These are phyloP conservation scores for Saccharomycopsis olivae DNA, from an alignment of 805 yeast species.

Conservation along the genomic window DNA sequence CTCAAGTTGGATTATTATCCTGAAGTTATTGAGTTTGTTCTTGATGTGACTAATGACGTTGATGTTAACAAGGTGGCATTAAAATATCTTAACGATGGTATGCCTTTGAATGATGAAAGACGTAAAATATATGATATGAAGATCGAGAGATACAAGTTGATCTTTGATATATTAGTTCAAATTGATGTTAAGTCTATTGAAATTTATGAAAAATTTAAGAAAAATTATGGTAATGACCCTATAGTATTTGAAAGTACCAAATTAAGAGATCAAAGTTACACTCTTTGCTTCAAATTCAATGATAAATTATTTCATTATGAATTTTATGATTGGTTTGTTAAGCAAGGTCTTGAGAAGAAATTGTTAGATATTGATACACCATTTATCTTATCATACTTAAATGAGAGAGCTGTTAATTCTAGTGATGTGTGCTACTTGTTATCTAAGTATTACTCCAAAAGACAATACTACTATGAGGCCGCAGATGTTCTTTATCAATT, in stretches of 20 bases:
- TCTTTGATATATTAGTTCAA: slow-evolving; percentile 65
- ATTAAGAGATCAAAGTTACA: slow-evolving; percentile 63
- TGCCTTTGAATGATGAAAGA: slow-evolving; percentile 39
- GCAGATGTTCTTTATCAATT: slow-evolving; percentile 68
- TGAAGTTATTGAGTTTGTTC: slow-evolving; percentile 75
- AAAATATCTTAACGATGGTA: slow-evolving; percentile 45
- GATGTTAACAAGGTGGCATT: slow-evolving; percentile 52
- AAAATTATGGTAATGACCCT: slow-evolving; percentile 20
- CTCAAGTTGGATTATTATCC: slow-evolving; percentile 66
- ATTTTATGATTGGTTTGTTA: slow-evolving; percentile 85
- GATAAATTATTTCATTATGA: slow-evolving; percentile 89
- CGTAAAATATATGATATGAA: slow-evolving; percentile 42
- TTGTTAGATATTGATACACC: slow-evolving; percentile 75
- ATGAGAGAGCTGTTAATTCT: slow-evolving; percentile 52
- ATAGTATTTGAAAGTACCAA: slow-evolving; percentile 36
- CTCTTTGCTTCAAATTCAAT: slow-evolving; percentile 56
- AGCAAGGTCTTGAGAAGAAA: slow-evolving; percentile 66
- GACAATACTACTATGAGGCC: slow-evolving; percentile 71
- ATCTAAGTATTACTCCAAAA: slow-evolving; percentile 83
- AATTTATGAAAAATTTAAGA: slow-evolving; percentile 24
- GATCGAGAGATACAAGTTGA: slow-evolving; percentile 51
- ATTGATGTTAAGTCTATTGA: slow-evolving; percentile 53
- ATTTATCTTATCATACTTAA: slow-evolving; percentile 65
- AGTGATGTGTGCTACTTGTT: slow-evolving; percentile 69
- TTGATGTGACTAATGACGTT: slow-evolving; percentile 57